Percentiles rank a stretch among this genome's conserved stretches.
phyloP scores from a whole-genome alignment of 495 filamentous ascomycete genomes.

The Acidomyces sp. region DNA sequence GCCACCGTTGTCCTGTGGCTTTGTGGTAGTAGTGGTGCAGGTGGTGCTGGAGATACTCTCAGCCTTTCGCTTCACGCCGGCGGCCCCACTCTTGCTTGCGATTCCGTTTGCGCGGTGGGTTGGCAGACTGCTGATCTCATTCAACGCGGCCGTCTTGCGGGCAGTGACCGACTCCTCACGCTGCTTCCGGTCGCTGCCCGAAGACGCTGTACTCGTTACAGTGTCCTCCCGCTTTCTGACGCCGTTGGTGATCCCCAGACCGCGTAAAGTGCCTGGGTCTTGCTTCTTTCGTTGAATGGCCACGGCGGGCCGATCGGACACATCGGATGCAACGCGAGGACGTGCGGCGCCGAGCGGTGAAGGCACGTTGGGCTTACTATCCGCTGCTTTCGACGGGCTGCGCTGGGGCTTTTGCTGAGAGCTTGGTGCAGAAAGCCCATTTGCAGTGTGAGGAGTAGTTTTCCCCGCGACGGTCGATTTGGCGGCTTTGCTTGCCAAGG shows the following conservation, averaged over 20 bases:
- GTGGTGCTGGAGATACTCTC: too few species aligned
- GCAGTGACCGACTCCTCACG: background rate
- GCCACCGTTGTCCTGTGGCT: conserved; percentile 8
- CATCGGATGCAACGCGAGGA: conserved; percentile 19
- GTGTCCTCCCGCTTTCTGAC: conserved; percentile 12
- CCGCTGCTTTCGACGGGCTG: conserved; percentile 16
- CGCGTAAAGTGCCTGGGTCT: conserved; percentile 10
- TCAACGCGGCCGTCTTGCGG: conserved; percentile 5
- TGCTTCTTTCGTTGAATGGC: conserved; percentile 5
- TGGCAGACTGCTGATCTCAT: conserved; percentile 2
- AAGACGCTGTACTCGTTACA: conserved; percentile 5
- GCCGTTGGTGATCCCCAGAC: conserved; percentile 13
- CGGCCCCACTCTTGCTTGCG: conserved; percentile 14
- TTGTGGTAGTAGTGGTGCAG: too few species aligned
- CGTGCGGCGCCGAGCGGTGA: conserved; percentile 20
- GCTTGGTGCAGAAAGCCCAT: conserved; percentile 13
- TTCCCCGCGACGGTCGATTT: conserved; percentile 5
- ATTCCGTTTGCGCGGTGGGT: conserved; percentile 18
- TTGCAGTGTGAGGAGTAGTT: conserved; percentile 9
- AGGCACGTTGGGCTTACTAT: conserved; percentile 18
- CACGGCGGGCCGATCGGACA: conserved; percentile 9
- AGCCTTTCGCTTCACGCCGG: conserved; percentile 25
- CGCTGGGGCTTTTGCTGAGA: conserved; percentile 14
- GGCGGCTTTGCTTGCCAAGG: conserved; percentile 5
- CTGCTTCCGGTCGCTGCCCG: conserved; percentile 2